Evolutionary conservation across 768 basidiomycete genomes (phyloP), one percentile per base, ranked within the genome.

Genomic region (Phanerodontia chrysosporium): DNA sequence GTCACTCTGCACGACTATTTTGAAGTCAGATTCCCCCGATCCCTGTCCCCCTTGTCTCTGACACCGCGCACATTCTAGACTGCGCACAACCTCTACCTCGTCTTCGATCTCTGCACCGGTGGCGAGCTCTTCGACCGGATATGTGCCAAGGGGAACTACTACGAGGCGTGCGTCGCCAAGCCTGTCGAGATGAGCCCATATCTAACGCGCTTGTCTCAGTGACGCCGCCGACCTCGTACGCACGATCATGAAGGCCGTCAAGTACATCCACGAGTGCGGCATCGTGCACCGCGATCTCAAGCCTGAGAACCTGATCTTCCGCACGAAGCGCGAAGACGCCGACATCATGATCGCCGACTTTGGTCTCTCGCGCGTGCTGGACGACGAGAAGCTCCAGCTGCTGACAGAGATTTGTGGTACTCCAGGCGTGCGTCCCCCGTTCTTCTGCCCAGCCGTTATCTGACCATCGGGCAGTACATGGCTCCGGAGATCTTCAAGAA

Each of bases 71-170:
- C 28, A 30, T 2, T 25, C 6, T 64, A 92, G 89, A 97, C 95
- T 28, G 76, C 92, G 9, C 90, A 95, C 73, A 97, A 96, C 67
- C 82, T 97, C 49, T 94, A 98, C 74, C 88, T 98, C 57, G 87
- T 87, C 65, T 97, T 97, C 73, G 96, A 98, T 74, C 84, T 98
- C 9, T 98, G 96, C 77, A 95, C 92, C 2, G 95, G 95, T 53
- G 95, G 96, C 45, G 96, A 99, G 73, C 85, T 99, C n/a, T 98
- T 99, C 67, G 96, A 99, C 73, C 84, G 96, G 51, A 98, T 99
- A 78, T 98, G 96, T 69, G 93, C 94, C 29, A 93, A 95, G 73
- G 95, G 94, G 53, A 93, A 93, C 70, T 98, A 97, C 73, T 95
- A 93, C 69, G 96, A 99, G 75, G 86, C 85, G 92, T 93, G 63